Percentiles rank a stretch among this genome's conserved stretches.
Evolutionary conservation across 2,329 filamentous ascomycete genomes (phyloP).

Genomic region (Apiospora aurea): DNA sequence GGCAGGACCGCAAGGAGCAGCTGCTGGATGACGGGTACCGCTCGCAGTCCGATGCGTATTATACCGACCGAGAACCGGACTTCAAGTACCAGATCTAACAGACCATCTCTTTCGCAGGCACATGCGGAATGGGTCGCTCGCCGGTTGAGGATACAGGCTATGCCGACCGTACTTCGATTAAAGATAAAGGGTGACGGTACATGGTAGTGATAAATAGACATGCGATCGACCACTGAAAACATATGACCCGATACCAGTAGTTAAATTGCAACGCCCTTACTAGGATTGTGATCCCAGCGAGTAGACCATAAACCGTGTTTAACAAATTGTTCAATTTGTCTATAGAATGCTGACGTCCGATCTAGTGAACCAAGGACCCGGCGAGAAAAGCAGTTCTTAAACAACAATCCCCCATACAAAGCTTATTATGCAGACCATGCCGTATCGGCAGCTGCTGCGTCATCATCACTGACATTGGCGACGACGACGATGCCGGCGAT

Average conservation of each 20-base stretch:
- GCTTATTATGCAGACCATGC: neutral
- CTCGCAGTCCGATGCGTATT: conserved; percentile 51
- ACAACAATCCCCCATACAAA: conserved; percentile 9
- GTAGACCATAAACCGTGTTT: too few relatives aligned
- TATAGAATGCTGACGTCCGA: neutral
- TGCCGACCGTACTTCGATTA: too few relatives aligned
- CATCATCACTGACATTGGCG: neutral
- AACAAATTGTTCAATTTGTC: neutral
- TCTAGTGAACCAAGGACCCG: neutral
- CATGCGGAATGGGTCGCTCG: neutral
- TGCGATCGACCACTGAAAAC: too few relatives aligned
- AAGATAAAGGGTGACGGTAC: neutral
- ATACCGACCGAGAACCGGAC: conserved; percentile 56
- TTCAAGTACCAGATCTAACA: conserved; percentile 55
- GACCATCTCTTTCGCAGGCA: neutral
- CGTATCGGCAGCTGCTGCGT: neutral
- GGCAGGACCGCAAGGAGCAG: conserved; percentile 41
- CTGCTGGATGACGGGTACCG: conserved; percentile 47
- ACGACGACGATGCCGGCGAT: neutral
- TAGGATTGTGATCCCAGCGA: too few relatives aligned
- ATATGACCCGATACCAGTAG: too few relatives aligned
- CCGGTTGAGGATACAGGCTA: too few relatives aligned
- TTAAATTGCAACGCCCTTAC: too few relatives aligned
- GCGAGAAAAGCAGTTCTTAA: neutral
- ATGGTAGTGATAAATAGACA: too few relatives aligned